These are phyloP conservation scores for Striga hermonthica DNA, from an alignment of 305 asterid species.

Conservation along the genomic window DNA sequence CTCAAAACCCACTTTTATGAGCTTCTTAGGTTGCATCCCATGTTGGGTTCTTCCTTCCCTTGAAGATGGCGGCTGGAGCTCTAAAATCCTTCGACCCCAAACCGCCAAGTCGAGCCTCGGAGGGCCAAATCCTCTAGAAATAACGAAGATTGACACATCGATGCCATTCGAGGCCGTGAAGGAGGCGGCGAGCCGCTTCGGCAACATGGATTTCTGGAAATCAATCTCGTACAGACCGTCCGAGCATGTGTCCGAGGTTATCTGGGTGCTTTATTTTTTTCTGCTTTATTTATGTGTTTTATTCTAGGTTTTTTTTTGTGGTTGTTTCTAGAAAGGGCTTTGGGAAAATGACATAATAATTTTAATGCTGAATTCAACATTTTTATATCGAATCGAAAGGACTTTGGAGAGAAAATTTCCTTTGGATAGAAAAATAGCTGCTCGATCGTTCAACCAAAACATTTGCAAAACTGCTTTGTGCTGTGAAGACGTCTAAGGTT, in stretches of 20 bases:
- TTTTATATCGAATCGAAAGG: no score
- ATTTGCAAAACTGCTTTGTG: no score
- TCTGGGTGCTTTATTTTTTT: slow-evolving; percentile 8
- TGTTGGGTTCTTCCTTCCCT: background rate
- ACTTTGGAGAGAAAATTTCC: no score
- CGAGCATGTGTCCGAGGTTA: slow-evolving; percentile 39
- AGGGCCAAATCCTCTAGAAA: slow-evolving; percentile 24
- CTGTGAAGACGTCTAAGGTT: no score
- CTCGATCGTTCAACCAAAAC: no score
- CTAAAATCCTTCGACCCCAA: slow-evolving; percentile 30
- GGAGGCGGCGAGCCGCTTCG: slow-evolving; percentile 81
- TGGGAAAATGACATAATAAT: no score
- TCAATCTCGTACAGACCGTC: slow-evolving; percentile 50
- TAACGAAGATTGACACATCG: slow-evolving; percentile 84
- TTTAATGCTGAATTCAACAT: no score
- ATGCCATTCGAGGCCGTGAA: slow-evolving; percentile 91
- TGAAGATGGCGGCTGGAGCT: slow-evolving; percentile 34
- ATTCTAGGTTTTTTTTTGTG: no score
- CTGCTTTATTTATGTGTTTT: no score
- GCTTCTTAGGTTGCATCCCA: background rate
- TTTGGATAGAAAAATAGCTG: no score
- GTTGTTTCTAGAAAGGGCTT: no score
- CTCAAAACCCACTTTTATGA: background rate
- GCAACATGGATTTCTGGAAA: slow-evolving; percentile 91
- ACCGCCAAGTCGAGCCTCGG: slow-evolving; percentile 32